phyloP scores from a whole-genome alignment of 78 protist genomes.

The Dictyostelium intermedium region DNA sequence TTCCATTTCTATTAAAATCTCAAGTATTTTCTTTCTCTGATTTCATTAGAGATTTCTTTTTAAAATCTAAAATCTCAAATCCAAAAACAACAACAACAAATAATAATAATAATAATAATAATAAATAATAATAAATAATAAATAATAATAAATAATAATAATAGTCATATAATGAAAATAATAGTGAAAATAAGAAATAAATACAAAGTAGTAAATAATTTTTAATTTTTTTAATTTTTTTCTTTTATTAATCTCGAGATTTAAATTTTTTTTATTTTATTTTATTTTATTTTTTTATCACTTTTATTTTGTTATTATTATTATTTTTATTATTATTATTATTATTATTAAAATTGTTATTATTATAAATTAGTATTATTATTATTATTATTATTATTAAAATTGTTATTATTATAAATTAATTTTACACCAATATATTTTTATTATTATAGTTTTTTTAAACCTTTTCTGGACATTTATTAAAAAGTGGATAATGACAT shows the following conservation, averaged over 20 bases:
- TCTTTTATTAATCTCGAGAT: not conserved
- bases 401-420: no score
- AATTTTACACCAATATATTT: not conserved
- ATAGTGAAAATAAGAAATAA: not conserved
- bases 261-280: no score
- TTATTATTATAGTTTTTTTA: no score
- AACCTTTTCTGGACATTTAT: not conserved
- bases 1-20: conserved; percentile 66
- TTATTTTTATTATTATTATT: not conserved
- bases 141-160: not conserved
- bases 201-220: not conserved
- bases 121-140: not conserved
- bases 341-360: no score
- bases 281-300: not conserved
- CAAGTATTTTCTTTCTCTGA: not conserved
- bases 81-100: not conserved
- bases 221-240: not conserved
- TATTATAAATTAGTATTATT: no score
- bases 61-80: not conserved
- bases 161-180: not conserved
- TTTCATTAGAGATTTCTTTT: not conserved
- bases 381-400: not conserved
- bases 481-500: not conserved
- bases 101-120: not conserved
- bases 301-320: not conserved